Base-by-base conservation (phyloP, 176 grass and related monocot species). In the Zizania latifolia region DNA sequence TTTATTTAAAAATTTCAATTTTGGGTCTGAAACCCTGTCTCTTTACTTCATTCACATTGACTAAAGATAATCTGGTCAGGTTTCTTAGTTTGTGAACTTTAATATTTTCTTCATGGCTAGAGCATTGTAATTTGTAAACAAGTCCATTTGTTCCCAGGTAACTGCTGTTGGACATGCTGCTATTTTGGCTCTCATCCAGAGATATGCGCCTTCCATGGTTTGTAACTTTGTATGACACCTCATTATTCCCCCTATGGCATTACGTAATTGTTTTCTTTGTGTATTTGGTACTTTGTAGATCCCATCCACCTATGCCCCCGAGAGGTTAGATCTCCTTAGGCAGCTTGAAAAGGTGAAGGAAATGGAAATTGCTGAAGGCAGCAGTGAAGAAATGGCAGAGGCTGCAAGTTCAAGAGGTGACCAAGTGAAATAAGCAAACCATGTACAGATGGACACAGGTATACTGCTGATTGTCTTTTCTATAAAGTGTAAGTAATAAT, bases 121-220 rank as follows among this genome's bases (percentile, higher is more conserved):
- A 60, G 40, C 22, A 68, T 34, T 73, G 11, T 72, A 65, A 76
- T 61, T 34, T 73, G 11, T 72, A 65, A 76, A 68, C 55, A 64
- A 62, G 50, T 70, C 12, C 36, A 33, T 75, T 70, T 75, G 35
- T 79, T 80, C 44, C 56, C 81, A 99, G 96, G 77, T 99, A 75
- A 99, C 96, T 33, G 92, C 96, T 76, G 85, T 99, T 58, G 96
- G 96, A 24, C 96, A 99, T 90, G 96, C 96, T 85, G 96, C 96
- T 80, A 99, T 99, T 54, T 82, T 99, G 71, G 96, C 96, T 70
- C 95, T 99, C 65, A 99, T 99, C 71, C 96, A 95, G 83, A 94
- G 89, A 99, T 99, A 99, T 58, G 79, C 95, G 79, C 96, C 96
- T 79, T 84, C 89, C 30, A 86, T 99, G 87, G 96, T 99, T 76